Conservation (phyloP, 768 basidiomycete species). For the Kwoniella bestiolae region DNA sequence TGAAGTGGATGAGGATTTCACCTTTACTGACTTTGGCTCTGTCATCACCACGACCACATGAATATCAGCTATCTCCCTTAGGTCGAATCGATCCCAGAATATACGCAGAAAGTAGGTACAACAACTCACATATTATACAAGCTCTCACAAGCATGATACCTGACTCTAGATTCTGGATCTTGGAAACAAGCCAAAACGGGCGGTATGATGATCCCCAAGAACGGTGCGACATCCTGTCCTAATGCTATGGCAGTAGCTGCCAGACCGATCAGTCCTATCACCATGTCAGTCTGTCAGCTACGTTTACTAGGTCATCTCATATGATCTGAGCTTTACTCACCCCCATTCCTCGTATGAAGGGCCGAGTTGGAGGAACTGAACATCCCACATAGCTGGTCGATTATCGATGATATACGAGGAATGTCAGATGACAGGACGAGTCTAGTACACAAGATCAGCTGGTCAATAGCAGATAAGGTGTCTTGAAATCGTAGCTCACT, state of each 20-base stretch:
- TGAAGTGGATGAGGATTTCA: conserved; percentile 94
- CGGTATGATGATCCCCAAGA: conserved; percentile 90
- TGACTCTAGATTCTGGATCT: conserved; percentile 90
- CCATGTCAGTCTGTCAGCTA: background rate
- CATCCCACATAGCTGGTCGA: conserved; percentile 94
- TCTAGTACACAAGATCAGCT: conserved; percentile 37
- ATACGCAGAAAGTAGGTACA: background rate
- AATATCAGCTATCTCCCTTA: background rate
- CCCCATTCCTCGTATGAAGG: conserved; percentile 88
- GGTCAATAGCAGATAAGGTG: background rate
- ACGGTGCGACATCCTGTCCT: conserved; percentile 87
- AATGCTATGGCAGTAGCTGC: conserved; percentile 97
- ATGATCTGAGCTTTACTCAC: conserved; percentile 21
- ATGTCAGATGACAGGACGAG: conserved; percentile 77
- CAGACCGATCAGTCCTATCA: conserved; percentile 77
- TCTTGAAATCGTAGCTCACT: conserved; percentile 63
- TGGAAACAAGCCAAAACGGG: conserved; percentile 88
- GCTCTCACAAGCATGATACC: conserved; percentile 95
- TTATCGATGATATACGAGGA: conserved; percentile 78
- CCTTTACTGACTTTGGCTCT: conserved; percentile 79
- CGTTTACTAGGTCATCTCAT: too few species aligned
- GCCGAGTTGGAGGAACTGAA: conserved; percentile 81
- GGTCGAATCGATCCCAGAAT: too few species aligned
- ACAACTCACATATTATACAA: conserved; percentile 83
- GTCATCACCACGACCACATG: too few species aligned